Evolutionary conservation across 768 basidiomycete genomes (phyloP).

Genomic region (Lactarius indigo): DNA sequence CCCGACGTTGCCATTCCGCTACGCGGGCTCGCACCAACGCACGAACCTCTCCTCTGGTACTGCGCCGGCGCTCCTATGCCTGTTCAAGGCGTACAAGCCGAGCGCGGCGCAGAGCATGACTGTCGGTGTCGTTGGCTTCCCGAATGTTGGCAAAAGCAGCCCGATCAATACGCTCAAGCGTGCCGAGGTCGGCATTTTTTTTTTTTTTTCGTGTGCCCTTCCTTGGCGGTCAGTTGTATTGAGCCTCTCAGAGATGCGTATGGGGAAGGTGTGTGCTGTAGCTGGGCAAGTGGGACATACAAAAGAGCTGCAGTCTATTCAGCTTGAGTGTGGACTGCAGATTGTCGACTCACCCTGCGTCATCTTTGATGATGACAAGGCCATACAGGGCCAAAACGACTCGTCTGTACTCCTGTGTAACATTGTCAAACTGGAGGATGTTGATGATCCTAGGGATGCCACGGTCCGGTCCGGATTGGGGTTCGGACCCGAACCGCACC

Average conservation of each 20-base stretch:
- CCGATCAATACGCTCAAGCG: slow-evolving; percentile 91
- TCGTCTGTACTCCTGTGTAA: slow-evolving; percentile 76
- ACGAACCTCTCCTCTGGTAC: slow-evolving; percentile 77
- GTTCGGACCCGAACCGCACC: no score
- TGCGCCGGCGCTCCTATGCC: slow-evolving; percentile 69
- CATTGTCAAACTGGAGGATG: slow-evolving; percentile 85
- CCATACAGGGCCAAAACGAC: slow-evolving; percentile 40
- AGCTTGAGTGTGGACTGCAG: slow-evolving; percentile 87
- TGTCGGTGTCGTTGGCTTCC: slow-evolving; percentile 92
- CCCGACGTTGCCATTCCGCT: slow-evolving; percentile 90
- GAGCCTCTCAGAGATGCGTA: no score
- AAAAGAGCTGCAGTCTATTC: slow-evolving; percentile 84
- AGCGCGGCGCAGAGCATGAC: slow-evolving; percentile 64
- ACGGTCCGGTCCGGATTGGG: no score
- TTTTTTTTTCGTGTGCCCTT: background rate
- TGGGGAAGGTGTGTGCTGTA: slow-evolving; percentile 75
- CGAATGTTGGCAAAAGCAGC: slow-evolving; percentile 96
- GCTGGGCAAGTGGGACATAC: slow-evolving; percentile 95
- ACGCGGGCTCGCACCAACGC: slow-evolving; percentile 70
- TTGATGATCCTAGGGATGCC: slow-evolving; percentile 94
- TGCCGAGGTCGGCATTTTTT: slow-evolving; percentile 52
- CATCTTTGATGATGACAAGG: slow-evolving; percentile 83
- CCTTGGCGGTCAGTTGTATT: background rate
- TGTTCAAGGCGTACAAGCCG: slow-evolving; percentile 82
- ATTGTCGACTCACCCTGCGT: slow-evolving; percentile 97